Base-by-base conservation (phyloP, 805 yeast species). In the Saturnispora gosingensis region DNA sequence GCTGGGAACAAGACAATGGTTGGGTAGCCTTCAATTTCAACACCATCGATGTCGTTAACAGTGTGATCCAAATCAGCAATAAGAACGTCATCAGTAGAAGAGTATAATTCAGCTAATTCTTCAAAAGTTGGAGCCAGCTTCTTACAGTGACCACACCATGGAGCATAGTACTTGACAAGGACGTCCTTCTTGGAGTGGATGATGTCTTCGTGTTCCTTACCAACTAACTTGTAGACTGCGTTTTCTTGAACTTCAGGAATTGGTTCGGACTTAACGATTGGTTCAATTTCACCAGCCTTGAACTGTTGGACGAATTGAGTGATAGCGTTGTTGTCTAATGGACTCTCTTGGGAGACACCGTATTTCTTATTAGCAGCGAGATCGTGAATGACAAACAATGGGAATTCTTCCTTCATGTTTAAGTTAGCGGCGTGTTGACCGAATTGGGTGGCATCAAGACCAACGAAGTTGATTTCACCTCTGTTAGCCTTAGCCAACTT, bases 91-190 rank as follows among this genome's bases (percentile, higher is more conserved):
- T 69, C 63, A 63, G 82, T 80, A 48, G 75, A 67, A 54, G 72
- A 73, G 69, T 76, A 86, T 50, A 84, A 61, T 48, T 73, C 82
- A 49, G 91, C 97, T 58, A 93, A 78, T 66, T 90, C 93, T 67
- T 87, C 71, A 66, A 74, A 84, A 2, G 78, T 79, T 4, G 85
- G 82, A 53, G 80, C 78, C 49, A 91, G 70, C 53, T 80, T 76
- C 60, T 82, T 76, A 69, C 99, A 91, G 67, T 91, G 88, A 7
- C 97, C 97, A 72, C 99, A 91, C 98, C 98, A 90, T 38, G 97
- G 97, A 7, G 98, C 97, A 66, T 85, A 90, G 67, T 90, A 90
- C 70, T 89, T 88, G 22, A 88, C 90, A 18, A 89, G 95, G 36
- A 86, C 83, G 65, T 85, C 91, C 72, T 81, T 84, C 49, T 65